These are phyloP conservation scores for Incumbomyces delicatus DNA, from an alignment of 2,329 filamentous ascomycete genomes.

Conservation along the genomic window DNA sequence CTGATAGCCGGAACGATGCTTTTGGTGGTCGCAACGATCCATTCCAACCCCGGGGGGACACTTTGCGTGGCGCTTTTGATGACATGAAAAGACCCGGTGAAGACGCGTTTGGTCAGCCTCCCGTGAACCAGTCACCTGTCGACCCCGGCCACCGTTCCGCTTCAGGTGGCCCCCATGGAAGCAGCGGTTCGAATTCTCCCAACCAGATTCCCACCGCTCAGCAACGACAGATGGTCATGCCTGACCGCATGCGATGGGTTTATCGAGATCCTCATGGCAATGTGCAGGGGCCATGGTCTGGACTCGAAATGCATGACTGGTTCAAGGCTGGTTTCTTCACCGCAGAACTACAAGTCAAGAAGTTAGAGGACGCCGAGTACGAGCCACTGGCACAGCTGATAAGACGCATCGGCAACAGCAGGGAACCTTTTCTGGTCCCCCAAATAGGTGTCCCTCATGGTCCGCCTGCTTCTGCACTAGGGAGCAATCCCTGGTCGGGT, in stretches of 20 bases:
- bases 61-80: conserved; percentile 13
- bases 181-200: conserved; percentile 31
- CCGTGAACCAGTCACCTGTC: conserved; percentile 24
- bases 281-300: conserved; percentile 88
- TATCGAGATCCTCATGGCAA: conserved; percentile 91
- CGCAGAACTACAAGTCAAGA: conserved; percentile 86
- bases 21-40: conserved; percentile 13
- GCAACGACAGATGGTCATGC: conserved; percentile 94
- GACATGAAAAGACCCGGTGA: conserved; percentile 4
- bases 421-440: conserved; percentile 93
- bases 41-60: conserved; percentile 13
- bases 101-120: conserved; percentile 1
- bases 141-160: conserved; percentile 8
- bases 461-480: conserved; percentile 29
- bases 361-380: conserved; percentile 85
- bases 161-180: conserved; percentile 19
- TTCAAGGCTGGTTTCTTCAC: conserved; percentile 98
- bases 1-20: conserved; percentile 33
- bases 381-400: conserved; percentile 93
- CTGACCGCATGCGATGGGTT: conserved; percentile 96
- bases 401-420: conserved; percentile 87
- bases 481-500: conserved; percentile 25
- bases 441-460: conserved; percentile 94
- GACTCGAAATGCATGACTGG: conserved; percentile 99
- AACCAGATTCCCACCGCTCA: conserved; percentile 59